Conservation (phyloP, 73 alveolate species). For the Symbiodinium natans region DNA sequence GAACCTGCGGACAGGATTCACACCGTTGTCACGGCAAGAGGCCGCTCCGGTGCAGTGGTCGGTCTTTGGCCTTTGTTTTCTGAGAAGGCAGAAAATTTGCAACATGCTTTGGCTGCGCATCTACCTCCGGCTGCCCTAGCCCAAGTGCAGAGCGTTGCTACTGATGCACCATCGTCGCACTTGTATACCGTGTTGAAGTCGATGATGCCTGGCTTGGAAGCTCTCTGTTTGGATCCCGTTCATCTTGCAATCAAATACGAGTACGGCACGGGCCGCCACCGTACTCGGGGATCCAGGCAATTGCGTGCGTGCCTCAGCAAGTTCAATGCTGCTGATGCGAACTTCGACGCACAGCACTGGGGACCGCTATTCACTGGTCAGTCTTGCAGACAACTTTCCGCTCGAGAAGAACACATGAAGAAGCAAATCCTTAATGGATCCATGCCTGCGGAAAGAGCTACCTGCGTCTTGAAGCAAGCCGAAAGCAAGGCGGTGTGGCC, state of each 20-base stretch:
- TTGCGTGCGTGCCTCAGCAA: not conserved
- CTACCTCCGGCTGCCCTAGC: not conserved
- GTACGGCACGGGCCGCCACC: not conserved
- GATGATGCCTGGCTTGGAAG: not conserved
- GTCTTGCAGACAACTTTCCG: no score
- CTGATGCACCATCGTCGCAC: not conserved
- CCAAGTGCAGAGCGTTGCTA: not conserved
- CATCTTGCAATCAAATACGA: conserved; percentile 16
- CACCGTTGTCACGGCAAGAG: not conserved
- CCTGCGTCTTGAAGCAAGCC: not conserved
- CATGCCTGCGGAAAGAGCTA: conserved; percentile 1
- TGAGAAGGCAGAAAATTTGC: not conserved
- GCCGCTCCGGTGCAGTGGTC: conserved; percentile 6
- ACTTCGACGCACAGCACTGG: not conserved
- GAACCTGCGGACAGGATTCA: not conserved
- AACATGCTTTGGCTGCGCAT: not conserved
- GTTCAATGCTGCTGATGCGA: not conserved
- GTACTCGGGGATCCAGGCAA: not conserved
- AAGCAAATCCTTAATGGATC: not conserved
- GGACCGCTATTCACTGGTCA: not conserved
- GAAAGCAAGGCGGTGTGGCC: not conserved
- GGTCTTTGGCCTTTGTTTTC: not conserved
- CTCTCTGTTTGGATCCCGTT: not conserved
- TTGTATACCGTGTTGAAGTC: not conserved
- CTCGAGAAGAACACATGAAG: not conserved